Evolutionary conservation across 2,329 filamentous ascomycete genomes (phyloP).

Genomic region (Lanzia echinophila): DNA sequence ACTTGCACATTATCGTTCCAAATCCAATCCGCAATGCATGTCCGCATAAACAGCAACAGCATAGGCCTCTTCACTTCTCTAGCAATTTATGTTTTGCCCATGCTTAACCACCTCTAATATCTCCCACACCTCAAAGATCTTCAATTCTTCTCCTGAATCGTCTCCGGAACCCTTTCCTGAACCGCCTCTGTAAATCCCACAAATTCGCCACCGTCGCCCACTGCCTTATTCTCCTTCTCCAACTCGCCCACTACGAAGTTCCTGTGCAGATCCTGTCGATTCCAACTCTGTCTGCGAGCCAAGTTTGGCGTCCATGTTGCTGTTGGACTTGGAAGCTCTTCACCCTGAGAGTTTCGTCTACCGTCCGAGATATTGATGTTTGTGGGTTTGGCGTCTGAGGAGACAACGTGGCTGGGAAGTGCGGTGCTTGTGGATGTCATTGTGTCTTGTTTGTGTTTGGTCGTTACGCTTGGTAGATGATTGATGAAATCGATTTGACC

Average conservation of each 20-base stretch:
- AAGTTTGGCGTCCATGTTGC: slow-evolving; percentile 24
- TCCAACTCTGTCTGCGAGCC: slow-evolving; percentile 23
- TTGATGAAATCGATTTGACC: too few species aligned
- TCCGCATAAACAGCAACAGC: too few species aligned
- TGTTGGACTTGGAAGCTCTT: slow-evolving; percentile 15
- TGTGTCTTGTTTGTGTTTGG: not conserved
- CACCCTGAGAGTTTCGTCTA: slow-evolving; percentile 21
- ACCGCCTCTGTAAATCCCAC: slow-evolving; percentile 10
- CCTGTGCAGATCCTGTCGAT: slow-evolving; percentile 26
- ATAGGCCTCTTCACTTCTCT: too few species aligned
- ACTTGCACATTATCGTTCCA: too few species aligned
- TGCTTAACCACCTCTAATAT: not conserved
- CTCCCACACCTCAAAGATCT: not conserved
- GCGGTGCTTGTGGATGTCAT: not conserved
- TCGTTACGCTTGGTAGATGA: not conserved
- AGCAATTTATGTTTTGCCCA: too few species aligned
- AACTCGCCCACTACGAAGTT: slow-evolving; percentile 11
- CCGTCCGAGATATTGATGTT: slow-evolving; percentile 18
- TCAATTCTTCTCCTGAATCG: not conserved
- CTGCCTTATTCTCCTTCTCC: slow-evolving; percentile 5
- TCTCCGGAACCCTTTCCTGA: slow-evolving; percentile 9
- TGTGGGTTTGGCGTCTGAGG: not conserved
- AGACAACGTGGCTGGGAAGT: not conserved
- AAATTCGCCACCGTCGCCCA: not conserved
- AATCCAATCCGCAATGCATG: too few species aligned